Conservation (phyloP, 2,329 filamentous ascomycete genomes). For the Teratosphaeria destructans region DNA sequence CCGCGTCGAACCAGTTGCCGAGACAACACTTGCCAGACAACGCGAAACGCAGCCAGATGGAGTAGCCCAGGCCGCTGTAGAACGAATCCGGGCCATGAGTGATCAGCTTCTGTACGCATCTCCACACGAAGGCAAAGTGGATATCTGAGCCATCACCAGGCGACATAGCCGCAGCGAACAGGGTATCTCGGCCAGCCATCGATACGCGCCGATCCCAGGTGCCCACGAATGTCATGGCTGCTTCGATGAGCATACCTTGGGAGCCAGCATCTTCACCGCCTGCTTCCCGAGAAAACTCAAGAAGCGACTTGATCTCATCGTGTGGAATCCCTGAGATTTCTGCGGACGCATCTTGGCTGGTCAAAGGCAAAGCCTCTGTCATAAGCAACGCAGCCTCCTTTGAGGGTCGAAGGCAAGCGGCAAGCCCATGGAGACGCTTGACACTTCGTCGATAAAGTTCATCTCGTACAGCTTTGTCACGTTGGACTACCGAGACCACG, state of each 20-base stretch:
- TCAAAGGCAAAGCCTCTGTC: not conserved
- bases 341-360: not conserved
- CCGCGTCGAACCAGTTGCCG: not conserved
- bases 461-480: not conserved
- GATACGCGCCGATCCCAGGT: not conserved
- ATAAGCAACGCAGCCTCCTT: not conserved
- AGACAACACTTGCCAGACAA: not conserved
- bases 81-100: not conserved
- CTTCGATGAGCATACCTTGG: slow-evolving; percentile 1
- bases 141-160: not conserved
- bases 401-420: not conserved
- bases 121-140: slow-evolving; percentile 1
- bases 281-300: not conserved
- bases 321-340: not conserved
- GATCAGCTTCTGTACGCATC: slow-evolving; percentile 1
- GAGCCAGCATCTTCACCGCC: not conserved
- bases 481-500: not conserved
- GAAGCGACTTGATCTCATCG: not conserved
- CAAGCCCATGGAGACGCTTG: not conserved
- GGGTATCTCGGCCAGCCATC: not conserved
- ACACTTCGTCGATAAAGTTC: not conserved
- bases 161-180: not conserved
- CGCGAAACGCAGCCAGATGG: slow-evolving; percentile 18
- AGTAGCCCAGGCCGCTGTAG: not conserved
- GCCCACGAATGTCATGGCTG: slow-evolving; percentile 1